phyloP scores from a whole-genome alignment of 2,329 filamentous ascomycete genomes.

The Alternaria ethzedia region DNA sequence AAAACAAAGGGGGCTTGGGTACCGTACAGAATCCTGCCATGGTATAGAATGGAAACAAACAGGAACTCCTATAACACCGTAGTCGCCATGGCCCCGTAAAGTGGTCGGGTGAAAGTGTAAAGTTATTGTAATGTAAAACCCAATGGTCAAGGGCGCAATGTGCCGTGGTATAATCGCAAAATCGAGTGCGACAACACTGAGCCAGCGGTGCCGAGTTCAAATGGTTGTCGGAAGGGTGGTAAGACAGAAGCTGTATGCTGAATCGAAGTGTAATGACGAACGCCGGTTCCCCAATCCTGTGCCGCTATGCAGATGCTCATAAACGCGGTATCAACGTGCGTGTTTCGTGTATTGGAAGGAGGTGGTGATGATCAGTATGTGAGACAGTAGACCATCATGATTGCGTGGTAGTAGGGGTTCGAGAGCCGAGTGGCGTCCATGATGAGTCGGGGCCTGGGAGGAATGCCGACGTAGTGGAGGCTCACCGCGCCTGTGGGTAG shows the following conservation, averaged over 20 bases:
- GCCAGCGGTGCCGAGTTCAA: not conserved
- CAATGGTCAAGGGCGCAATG: slow-evolving; percentile 6
- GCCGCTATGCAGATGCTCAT: slow-evolving; percentile 48
- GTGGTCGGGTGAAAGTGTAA: not conserved
- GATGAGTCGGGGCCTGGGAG: slow-evolving; percentile 35
- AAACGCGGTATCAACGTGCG: slow-evolving; percentile 34
- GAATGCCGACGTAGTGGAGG: slow-evolving; percentile 34
- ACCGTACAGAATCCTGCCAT: not conserved
- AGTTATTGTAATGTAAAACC: not conserved
- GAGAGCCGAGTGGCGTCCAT: slow-evolving; percentile 39
- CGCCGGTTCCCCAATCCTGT: slow-evolving; percentile 34
- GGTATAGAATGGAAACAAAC: not conserved
- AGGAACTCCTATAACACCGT: slow-evolving; percentile 7
- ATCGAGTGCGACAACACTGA: slow-evolving; percentile 7
- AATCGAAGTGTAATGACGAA: slow-evolving; percentile 36
- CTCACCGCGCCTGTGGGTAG: slow-evolving; percentile 18
- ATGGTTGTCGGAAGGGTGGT: slow-evolving; percentile 17
- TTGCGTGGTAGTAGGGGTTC: slow-evolving; percentile 39
- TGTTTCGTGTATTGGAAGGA: slow-evolving; percentile 21
- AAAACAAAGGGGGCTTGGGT: not conserved
- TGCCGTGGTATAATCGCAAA: slow-evolving; percentile 15
- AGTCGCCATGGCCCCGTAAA: not conserved
- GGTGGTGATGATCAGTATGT: slow-evolving; percentile 24
- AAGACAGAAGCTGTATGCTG: slow-evolving; percentile 33
- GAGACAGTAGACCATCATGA: slow-evolving; percentile 43